Conservation (phyloP, 495 filamentous ascomycete species). For the Achaetomiella virescens region DNA sequence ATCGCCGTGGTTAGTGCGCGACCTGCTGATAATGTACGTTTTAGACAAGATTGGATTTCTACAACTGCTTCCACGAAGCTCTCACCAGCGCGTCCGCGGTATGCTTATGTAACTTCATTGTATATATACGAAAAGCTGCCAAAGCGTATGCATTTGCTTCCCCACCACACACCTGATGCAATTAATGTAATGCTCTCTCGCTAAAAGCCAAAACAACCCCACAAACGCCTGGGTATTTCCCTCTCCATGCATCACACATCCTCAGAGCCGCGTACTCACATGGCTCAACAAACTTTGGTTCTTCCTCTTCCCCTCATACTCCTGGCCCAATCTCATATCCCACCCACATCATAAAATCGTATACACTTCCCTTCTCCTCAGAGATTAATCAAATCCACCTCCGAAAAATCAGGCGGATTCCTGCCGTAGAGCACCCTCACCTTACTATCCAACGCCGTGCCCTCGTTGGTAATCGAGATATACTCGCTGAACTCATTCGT, state of each 20-base stretch:
- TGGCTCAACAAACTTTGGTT: too few species aligned
- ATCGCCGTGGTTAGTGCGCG: too few species aligned
- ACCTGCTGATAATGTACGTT: too few species aligned
- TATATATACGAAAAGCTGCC: too few species aligned
- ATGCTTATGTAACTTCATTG: too few species aligned
- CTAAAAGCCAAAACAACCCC: background rate
- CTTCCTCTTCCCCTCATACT: background rate
- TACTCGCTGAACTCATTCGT: constrained; percentile 71
- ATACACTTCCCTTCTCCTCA: constrained; percentile 29
- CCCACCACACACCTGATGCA: background rate
- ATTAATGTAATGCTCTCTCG: background rate
- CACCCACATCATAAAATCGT: background rate
- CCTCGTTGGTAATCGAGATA: constrained; percentile 93
- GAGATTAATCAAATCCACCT: constrained; percentile 81
- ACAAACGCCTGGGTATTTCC: constrained; percentile 9
- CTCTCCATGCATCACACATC: background rate
- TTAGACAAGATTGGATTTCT: too few species aligned
- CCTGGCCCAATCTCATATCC: background rate
- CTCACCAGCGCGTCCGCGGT: too few species aligned
- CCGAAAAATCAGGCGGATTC: constrained; percentile 87
- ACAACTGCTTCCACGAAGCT: background rate
- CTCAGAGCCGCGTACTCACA: too few species aligned
- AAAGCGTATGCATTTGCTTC: background rate
- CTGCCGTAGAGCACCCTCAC: constrained; percentile 78
- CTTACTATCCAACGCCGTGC: constrained; percentile 78